These are phyloP conservation scores for Amaranthus palmeri DNA, from an alignment of 148 eudicot genomes.

Conservation along the genomic window DNA sequence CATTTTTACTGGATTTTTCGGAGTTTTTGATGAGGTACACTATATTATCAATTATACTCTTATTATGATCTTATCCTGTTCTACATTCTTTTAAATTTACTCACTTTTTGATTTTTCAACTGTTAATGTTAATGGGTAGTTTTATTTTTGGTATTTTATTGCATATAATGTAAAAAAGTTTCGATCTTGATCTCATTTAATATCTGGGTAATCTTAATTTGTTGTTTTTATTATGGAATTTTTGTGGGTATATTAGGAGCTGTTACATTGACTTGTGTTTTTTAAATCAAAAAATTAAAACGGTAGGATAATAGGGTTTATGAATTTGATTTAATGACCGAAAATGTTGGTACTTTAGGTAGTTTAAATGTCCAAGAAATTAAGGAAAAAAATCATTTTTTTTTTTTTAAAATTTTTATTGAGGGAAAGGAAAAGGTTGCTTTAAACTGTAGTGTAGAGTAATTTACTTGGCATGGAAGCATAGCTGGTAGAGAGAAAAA, in stretches of 20 bases:
- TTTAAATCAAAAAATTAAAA: background rate
- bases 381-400: background rate
- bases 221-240: background rate
- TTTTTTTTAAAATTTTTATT: background rate
- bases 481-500: conserved; percentile 30
- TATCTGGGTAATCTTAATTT: background rate
- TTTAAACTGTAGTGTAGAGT: conserved; percentile 15
- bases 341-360: conserved; percentile 2
- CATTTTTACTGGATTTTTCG: conserved; percentile 2
- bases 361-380: background rate
- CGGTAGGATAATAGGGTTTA: background rate
- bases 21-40: conserved; percentile 16
- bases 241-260: background rate
- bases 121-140: conserved; percentile 1
- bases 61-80: background rate
- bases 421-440: conserved; percentile 14
- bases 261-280: conserved; percentile 18
- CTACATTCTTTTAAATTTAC: background rate
- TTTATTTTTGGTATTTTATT: background rate
- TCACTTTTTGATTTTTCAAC: background rate
- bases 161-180: background rate
- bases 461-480: conserved; percentile 32
- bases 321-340: background rate
- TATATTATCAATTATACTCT: background rate
- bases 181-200: conserved; percentile 13